Base-by-base conservation (phyloP, 805 yeast species). In the Kurtzmaniella cleridarum region DNA sequence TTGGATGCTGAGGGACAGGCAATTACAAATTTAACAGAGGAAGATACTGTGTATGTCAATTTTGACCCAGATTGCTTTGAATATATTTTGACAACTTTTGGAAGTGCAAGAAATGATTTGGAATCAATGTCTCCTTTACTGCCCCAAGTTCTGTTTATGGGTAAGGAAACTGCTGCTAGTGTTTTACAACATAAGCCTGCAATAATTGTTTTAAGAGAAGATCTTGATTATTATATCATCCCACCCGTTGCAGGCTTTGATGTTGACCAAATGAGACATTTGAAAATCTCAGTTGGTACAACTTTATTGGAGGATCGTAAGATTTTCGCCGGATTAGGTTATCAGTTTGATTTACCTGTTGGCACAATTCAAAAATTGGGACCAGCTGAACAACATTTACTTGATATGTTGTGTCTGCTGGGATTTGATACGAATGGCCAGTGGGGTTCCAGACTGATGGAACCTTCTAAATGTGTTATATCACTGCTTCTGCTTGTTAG, bases 361-460 rank as follows among this genome's bases (percentile, higher is more conserved):
- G 30, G 59, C 12, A 64, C 70, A 1, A 71, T 70, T 2, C 79
- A 76, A 48, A 67, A 66, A 27, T 60, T 84, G 44, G 90, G 89
- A 6, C 82, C 95, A 12, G 98, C 98, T 1, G 98, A 93, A 59
- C 91, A 85, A 60, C 98, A 91, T 60, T 71, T 93, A 34, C 75
- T 87, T 64, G 97, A 89, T 46, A 93, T 93, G 98, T 73, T 93
- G 39, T 89, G 96, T 52, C 73, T 91, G 0, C 82, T 95, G 0
- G 98, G 98, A 1, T 86, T 89, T 47, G 60, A 66, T 3, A 62
- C 73, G 10, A 68, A 69, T 15, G 87, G 84, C 24, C 50, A 59
- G 12, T 93, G 98, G 98, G 97, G 96, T 3, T 81, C 80, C 54
- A 71, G 98, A 45, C 78, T 86, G n/a, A 72, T 83, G 49, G 97